Base-by-base conservation (phyloP, 495 filamentous ascomycete genomes). In the Xylaria grammica region DNA sequence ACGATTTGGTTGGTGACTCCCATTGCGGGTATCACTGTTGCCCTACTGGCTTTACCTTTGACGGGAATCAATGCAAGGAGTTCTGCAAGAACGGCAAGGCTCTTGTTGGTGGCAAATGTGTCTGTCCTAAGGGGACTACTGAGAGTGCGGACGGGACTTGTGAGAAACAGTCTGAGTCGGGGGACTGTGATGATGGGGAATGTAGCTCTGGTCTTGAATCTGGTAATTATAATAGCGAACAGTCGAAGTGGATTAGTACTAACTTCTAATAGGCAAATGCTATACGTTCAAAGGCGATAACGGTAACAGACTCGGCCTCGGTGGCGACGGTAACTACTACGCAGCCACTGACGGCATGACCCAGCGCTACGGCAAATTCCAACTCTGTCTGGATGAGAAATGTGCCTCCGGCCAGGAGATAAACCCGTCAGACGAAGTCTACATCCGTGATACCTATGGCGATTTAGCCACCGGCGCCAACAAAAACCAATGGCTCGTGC, bases 351-450 rank as follows among this genome's bases (percentile, higher is more conserved):
- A 62, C 13, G 27, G 48, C 48, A 62, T 62, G 48, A 38, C 59
- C 15, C 59, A 62, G 36, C 59, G 59, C 17, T 62, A 62, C 48
- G 59, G 46, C 32, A 62, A 62, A n/a, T 62, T 62, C 36, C 59
- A 62, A 24, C 34, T 62, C 48, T 62, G 59, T 32, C 22, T 51
- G 8, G 59, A 62, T 26, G 59, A 62, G 10, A 36, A 49, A 17
- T 62, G 59, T 22, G 32, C 15, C 19, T 15, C 45, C 15, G 48
- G 46, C 1, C 26, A 44, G 34, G 10, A 29, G 1, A 13, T 62
- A 26, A 62, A 62, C 48, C 59, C 59, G 11, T 62, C 59, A 26
- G 52, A 19, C 9, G 34, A 38, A 2, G 26, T 62, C 46, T 62
- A 20, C 36, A 52, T 62, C 59, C 59, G 59, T 48, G 59, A 62